Conservation (phyloP, 2,329 filamentous ascomycete genomes). For the Ceratocystis cubensis region DNA sequence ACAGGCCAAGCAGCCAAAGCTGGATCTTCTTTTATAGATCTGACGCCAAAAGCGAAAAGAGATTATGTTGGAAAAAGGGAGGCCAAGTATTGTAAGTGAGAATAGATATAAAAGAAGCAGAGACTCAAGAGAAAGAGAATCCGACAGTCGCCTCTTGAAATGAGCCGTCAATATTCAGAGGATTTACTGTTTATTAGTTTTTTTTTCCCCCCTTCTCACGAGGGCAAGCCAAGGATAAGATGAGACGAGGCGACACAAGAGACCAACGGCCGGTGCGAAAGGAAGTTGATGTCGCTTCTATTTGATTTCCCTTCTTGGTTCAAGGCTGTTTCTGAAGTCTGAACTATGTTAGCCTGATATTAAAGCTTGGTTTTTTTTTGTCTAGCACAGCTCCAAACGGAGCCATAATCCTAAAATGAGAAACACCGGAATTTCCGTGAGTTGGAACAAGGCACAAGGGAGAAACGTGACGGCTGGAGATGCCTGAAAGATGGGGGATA, state of each 20-base stretch:
- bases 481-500: neutral
- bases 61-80: neutral
- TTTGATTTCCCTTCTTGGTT: neutral
- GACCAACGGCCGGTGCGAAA: neutral
- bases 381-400: neutral
- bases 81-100: neutral
- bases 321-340: neutral
- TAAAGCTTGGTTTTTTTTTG: neutral
- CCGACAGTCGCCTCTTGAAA: neutral
- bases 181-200: neutral
- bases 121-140: neutral
- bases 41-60: neutral
- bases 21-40: neutral
- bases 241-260: constrained; percentile 9
- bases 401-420: constrained; percentile 9
- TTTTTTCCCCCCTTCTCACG: neutral
- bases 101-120: neutral
- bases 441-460: neutral
- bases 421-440: neutral
- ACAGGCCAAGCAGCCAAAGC: neutral
- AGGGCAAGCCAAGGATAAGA: neutral
- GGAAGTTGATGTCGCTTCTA: neutral
- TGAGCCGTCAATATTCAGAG: neutral
- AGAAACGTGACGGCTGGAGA: neutral
- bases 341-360: neutral